Conservation (phyloP, 169 alveolate genomes). For the Plasmodium knowlesi region DNA sequence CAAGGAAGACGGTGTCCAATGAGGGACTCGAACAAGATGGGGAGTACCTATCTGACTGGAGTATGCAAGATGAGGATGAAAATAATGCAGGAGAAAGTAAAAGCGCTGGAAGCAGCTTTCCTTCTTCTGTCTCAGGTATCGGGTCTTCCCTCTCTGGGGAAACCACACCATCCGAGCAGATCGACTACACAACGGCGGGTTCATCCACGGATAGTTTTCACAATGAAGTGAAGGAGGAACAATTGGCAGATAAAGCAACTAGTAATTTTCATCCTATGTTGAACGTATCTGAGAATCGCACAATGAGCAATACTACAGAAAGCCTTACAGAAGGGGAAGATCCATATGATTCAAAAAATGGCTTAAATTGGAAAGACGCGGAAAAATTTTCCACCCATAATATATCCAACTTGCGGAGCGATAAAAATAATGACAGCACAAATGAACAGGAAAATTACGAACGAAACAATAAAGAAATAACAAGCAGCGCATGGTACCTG, state of each 20-base stretch:
- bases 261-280: neutral
- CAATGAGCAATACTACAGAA: neutral
- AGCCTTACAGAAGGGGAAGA: neutral
- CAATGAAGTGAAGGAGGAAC: neutral
- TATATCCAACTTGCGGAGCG: neutral
- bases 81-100: neutral
- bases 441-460: slow-evolving; percentile 15
- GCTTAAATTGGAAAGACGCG: neutral
- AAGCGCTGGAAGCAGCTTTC: neutral
- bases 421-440: neutral
- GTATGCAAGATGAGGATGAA: neutral
- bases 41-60: neutral
- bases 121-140: neutral
- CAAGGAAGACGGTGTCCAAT: neutral
- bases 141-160: neutral
- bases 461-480: slow-evolving; percentile 1
- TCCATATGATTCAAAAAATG: neutral
- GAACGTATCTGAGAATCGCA: neutral
- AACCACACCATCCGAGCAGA: neutral
- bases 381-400: neutral
- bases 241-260: neutral
- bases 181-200: neutral
- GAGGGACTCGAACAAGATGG: neutral
- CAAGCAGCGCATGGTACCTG: slow-evolving; percentile 6
- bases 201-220: neutral